Evolutionary conservation across 345 rosid genomes (phyloP).

Genomic region (Rhizophora mangle): DNA sequence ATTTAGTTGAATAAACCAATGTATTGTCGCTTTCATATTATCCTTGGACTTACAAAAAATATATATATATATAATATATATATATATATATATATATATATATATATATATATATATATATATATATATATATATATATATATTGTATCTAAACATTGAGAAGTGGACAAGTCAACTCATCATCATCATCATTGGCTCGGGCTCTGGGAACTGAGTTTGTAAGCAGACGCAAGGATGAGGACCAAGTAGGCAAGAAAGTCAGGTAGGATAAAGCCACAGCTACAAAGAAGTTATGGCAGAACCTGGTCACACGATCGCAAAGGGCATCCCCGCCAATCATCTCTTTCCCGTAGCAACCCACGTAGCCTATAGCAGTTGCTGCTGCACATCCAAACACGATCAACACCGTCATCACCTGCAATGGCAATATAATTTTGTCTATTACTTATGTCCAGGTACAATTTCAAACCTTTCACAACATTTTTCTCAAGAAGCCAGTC

Average conservation of each 20-base stretch:
- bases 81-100: too few species aligned
- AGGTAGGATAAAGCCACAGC: slow-evolving; percentile 44
- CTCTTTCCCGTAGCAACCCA: slow-evolving; percentile 42
- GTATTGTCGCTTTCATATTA: too few species aligned
- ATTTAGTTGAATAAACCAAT: too few species aligned
- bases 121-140: too few species aligned
- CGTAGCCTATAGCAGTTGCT: slow-evolving; percentile 45
- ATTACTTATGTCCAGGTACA: neutral
- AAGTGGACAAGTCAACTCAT: too few species aligned
- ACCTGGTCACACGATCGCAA: slow-evolving; percentile 34
- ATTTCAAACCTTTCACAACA: too few species aligned
- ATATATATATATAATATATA: too few species aligned
- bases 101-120: too few species aligned
- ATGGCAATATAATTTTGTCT: neutral
- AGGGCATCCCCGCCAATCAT: slow-evolving; percentile 38
- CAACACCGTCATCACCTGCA: slow-evolving; percentile 50
- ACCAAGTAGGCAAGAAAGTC: slow-evolving; percentile 43
- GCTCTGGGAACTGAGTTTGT: slow-evolving; percentile 26
- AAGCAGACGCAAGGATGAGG: slow-evolving; percentile 33
- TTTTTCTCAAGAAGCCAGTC: too few species aligned
- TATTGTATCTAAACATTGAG: too few species aligned
- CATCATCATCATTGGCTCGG: too few species aligned
- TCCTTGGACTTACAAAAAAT: too few species aligned
- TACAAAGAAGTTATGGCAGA: slow-evolving; percentile 36
- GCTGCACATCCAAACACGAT: slow-evolving; percentile 51